phyloP scores from a whole-genome alignment of 179 eudicot species.

The Corrigiola litoralis region DNA sequence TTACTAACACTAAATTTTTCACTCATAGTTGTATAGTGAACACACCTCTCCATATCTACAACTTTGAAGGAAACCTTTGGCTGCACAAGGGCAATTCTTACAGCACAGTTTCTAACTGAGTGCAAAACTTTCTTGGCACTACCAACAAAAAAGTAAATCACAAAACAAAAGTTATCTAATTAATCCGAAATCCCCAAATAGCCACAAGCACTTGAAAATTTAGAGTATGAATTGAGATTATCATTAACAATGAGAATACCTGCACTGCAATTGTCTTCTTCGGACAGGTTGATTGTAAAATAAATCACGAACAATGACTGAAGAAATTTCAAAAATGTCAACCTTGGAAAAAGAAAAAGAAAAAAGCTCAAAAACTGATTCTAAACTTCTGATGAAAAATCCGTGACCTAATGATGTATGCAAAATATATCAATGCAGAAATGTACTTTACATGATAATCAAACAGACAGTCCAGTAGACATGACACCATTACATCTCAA shows the following conservation, averaged over 20 bases:
- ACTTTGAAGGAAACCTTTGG: constrained; percentile 58
- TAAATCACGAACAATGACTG: constrained; percentile 84
- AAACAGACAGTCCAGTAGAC: background rate
- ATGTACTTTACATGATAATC: background rate
- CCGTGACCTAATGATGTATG: background rate
- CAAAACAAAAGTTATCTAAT: constrained; percentile 10
- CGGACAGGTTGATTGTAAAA: constrained; percentile 98
- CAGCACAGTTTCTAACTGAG: constrained; percentile 56
- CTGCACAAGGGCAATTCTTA: constrained; percentile 71
- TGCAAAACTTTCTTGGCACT: constrained; percentile 82
- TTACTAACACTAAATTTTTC: constrained; percentile 9
- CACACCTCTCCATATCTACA: constrained; percentile 71
- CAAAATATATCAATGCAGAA: background rate
- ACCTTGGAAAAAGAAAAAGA: background rate
- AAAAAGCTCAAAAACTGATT: background rate
- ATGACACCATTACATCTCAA: background rate
- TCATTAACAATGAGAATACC: constrained; percentile 35
- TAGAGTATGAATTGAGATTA: background rate
- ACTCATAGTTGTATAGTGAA: constrained; percentile 1
- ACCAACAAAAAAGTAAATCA: constrained; percentile 21
- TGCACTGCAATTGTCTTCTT: constrained; percentile 72
- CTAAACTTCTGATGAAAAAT: background rate
- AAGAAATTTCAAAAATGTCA: constrained; percentile 8
- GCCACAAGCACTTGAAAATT: background rate
- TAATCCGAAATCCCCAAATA: background rate